These are phyloP conservation scores for Talaromyces sp. DNA, from an alignment of 2,329 filamentous ascomycete species.

Conservation along the genomic window DNA sequence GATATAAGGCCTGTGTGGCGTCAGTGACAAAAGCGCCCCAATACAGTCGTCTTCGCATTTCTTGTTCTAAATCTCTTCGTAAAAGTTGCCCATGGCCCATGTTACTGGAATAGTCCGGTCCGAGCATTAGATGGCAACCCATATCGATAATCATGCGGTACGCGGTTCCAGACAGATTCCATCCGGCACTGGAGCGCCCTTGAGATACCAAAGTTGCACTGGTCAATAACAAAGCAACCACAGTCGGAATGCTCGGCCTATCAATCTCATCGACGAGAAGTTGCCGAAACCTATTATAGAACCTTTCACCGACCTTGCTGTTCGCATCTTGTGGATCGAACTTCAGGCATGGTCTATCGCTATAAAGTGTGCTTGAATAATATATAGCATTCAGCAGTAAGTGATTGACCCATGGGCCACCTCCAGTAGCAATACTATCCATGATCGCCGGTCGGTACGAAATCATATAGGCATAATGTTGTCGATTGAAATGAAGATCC, in stretches of 20 bases:
- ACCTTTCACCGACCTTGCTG: not conserved
- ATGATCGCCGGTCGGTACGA: constrained; percentile 40
- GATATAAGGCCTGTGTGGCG: not conserved
- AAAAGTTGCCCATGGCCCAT: not conserved
- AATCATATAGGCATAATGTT: constrained; percentile 38
- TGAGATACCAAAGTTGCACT: constrained; percentile 34
- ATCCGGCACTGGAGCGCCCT: constrained; percentile 35
- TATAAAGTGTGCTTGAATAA: not conserved
- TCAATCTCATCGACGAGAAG: not conserved
- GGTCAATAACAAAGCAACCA: constrained; percentile 28
- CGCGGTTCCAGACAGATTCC: constrained; percentile 37
- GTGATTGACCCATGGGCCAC: not conserved
- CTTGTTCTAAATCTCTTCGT: not conserved
- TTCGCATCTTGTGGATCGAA: not conserved
- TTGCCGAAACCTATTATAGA: not conserved
- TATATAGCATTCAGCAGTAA: not conserved
- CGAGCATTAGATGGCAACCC: constrained; percentile 15
- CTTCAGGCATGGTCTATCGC: not conserved
- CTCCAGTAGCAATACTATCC: not conserved
- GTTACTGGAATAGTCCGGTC: not conserved
- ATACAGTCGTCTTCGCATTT: not conserved
- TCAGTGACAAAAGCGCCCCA: not conserved
- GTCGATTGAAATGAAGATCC: constrained; percentile 39
- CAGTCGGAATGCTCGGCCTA: not conserved
- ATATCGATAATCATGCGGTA: constrained; percentile 43